These are phyloP conservation scores for Phytophthora sp. DNA, from an alignment of 352 stramenopile species.

Conservation along the genomic window DNA sequence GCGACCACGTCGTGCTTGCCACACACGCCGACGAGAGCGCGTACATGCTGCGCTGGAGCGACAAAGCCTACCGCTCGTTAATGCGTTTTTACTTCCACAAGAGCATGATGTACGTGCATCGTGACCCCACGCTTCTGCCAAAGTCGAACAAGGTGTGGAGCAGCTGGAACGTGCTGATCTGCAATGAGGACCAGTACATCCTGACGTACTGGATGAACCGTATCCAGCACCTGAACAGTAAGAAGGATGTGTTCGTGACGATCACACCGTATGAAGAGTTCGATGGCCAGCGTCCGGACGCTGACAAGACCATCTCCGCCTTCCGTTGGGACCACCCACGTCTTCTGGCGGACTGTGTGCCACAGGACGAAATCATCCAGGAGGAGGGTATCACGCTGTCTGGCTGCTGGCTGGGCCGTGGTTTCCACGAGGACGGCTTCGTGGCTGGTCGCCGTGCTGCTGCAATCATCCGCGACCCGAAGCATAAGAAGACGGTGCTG, in stretches of 20 bases:
- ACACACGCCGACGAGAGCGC: conserved; percentile 83
- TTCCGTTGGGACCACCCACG: conserved; percentile 90
- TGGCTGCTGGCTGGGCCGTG: conserved; percentile 79
- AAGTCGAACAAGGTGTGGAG: conserved; percentile 82
- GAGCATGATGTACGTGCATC: conserved; percentile 89
- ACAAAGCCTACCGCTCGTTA: conserved; percentile 64
- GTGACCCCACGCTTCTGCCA: conserved; percentile 75
- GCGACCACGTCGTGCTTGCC: conserved; percentile 86
- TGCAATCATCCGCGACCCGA: conserved; percentile 79
- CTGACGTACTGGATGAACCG: conserved; percentile 92
- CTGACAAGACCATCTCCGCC: conserved; percentile 64
- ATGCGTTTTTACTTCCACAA: conserved; percentile 89
- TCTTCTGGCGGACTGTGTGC: conserved; percentile 81
- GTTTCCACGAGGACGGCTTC: conserved; percentile 90
- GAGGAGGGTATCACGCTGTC: conserved; percentile 86
- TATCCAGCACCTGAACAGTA: conserved; percentile 86
- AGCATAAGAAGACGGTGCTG: conserved; percentile 69
- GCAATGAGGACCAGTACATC: conserved; percentile 83
- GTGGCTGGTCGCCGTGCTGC: conserved; percentile 81
- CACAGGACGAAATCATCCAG: conserved; percentile 86
- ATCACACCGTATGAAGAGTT: conserved; percentile 86
- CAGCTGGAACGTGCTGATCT: conserved; percentile 89
- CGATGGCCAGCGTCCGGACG: conserved; percentile 55
- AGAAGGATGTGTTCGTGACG: conserved; percentile 88
- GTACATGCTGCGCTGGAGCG: conserved; percentile 75